Evolutionary conservation across 176 grass and related monocot species (phyloP).

Genomic region (Phoenix dactylifera): DNA sequence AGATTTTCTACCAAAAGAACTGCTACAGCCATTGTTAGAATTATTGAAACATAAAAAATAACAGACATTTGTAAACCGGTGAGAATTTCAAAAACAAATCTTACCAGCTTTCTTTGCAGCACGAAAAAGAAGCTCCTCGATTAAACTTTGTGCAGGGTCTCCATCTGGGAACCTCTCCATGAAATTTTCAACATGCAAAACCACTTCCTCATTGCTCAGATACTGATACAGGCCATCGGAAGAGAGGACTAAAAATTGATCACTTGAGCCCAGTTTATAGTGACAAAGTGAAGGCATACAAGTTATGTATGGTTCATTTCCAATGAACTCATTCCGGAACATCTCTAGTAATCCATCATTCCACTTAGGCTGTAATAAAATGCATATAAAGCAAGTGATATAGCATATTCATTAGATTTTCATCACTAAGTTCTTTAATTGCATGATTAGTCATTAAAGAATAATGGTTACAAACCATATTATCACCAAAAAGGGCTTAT

Average conservation of each 20-base stretch:
- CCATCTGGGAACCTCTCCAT: conserved; percentile 89
- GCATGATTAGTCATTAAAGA: neutral
- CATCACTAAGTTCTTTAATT: no score
- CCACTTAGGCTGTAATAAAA: conserved; percentile 43
- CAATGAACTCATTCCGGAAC: conserved; percentile 77
- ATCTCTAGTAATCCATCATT: conserved; percentile 79
- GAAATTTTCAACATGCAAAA: conserved; percentile 83
- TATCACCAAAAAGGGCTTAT: no score
- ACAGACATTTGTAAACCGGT: no score
- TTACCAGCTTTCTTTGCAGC: conserved; percentile 87
- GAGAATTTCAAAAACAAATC: conserved; percentile 5
- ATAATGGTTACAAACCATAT: no score
- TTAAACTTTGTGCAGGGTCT: conserved; percentile 88
- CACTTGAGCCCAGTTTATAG: conserved; percentile 48
- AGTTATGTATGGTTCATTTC: conserved; percentile 62
- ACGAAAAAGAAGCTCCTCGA: conserved; percentile 80
- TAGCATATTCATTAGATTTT: no score
- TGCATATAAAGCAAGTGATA: no score
- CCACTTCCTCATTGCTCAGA: conserved; percentile 82
- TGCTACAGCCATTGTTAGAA: no score
- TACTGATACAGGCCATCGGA: conserved; percentile 95
- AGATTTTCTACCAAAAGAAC: no score
- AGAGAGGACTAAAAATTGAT: conserved; percentile 86
- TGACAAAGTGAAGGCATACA: conserved; percentile 75
- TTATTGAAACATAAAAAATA: no score